These are phyloP conservation scores for Irineochytrium annulatum DNA, from an alignment of 192 early-diverging fungal species.

Conservation along the genomic window DNA sequence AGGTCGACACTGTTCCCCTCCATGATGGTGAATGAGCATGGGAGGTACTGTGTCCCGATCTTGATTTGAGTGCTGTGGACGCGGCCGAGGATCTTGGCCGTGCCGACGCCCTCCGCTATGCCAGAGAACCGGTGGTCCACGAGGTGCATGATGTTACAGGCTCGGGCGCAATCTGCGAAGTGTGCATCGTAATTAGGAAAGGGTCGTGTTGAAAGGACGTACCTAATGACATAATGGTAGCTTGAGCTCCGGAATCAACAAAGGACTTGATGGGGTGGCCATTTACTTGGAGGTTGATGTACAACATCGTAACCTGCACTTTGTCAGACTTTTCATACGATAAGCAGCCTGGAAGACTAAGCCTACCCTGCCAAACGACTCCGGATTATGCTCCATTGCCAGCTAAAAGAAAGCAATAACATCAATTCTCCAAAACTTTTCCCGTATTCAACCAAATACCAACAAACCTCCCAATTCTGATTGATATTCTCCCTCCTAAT, in stretches of 20 bases:
- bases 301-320: slow-evolving; percentile 83
- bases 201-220: slow-evolving; percentile 36
- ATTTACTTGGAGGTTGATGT: slow-evolving; percentile 87
- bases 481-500: slow-evolving; percentile 82
- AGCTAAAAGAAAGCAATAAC: slow-evolving; percentile 20
- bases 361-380: slow-evolving; percentile 79
- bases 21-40: slow-evolving; percentile 91
- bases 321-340: no score
- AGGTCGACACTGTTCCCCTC: slow-evolving; percentile 87
- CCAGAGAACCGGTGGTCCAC: slow-evolving; percentile 86
- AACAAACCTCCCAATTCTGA: slow-evolving; percentile 64
- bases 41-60: slow-evolving; percentile 71
- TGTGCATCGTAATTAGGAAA: slow-evolving; percentile 42
- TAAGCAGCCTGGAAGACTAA: neutral
- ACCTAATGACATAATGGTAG: slow-evolving; percentile 63
- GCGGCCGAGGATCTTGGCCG: slow-evolving; percentile 93
- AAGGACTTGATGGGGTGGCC: slow-evolving; percentile 84
- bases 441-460: neutral
- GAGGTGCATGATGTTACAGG: slow-evolving; percentile 83
- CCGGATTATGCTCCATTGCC: slow-evolving; percentile 92
- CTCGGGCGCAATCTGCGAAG: slow-evolving; percentile 36
- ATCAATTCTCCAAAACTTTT: no score
- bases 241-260: slow-evolving; percentile 96
- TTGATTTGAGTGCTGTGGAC: slow-evolving; percentile 86
- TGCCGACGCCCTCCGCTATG: slow-evolving; percentile 89